Evolutionary conservation across 805 yeast genomes (phyloP), one percentile per base, ranked within the genome.

Genomic region (Kodamaea lidongshanica): DNA sequence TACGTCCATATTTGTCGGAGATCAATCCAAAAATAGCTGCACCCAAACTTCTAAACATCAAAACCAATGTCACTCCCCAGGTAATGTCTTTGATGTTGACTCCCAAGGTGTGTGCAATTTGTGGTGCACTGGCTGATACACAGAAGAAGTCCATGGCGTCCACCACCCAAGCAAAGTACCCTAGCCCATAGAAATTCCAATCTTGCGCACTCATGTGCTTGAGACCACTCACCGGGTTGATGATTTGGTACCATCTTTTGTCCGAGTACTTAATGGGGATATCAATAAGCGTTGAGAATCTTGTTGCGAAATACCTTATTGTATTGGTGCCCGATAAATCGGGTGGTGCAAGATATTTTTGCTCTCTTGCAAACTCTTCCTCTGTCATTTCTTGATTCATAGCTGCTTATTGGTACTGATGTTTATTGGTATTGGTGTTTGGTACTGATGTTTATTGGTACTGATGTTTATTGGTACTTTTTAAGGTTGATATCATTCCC

Each of bases 1-100:
- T 48, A 6, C 54, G 35, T 3, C 54, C 54, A 34, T 45, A 42
- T 10, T 42, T 40, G 26, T 49, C 54, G 21, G 48, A 44, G 42
- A 46, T 38, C 27, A 34, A 38, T 11, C 53, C 54, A 28, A 49
- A 49, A 23, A 46, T 35, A 10, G 45, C 19, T 0, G 54, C 53
- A 4, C 54, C 54, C 6, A 49, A 49, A 4, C 51, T 44, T 13
- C 54, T 39, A 19, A 49, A 44, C 54, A 49, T 49, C 16, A 49
- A 39, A 27, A 49, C 53, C 33, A 49, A 39, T 2, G 54, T 48
- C 20, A 49, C 43, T 8, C 52, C 50, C 54, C 54, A 49, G 3
- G 52, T 39, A 15, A 49, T 40, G 20, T 48, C 39, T 15, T 40
- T 40, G 18, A 42, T 44, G 17, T 37, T 30, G 7, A 28, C 36